Base-by-base conservation (phyloP, 305 asterid genomes). In the Fraxinus dipetala region DNA sequence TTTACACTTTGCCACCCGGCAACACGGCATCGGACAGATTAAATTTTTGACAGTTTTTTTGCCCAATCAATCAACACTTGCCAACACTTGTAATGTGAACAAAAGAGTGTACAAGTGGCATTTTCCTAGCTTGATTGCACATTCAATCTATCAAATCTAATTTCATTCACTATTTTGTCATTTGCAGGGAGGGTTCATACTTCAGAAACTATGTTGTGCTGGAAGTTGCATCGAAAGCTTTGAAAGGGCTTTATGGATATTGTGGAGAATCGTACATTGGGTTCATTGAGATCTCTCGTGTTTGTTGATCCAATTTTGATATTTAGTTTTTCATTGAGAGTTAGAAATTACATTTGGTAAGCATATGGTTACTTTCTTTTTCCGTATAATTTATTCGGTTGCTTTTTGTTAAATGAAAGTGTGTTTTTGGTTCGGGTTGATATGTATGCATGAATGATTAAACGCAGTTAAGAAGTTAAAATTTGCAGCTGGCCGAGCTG, bases 401-500 rank as follows among this genome's bases (percentile, higher is more conserved):
- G 22, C 22, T 51, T 16, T 1, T 8, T 28, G 14, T 65, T 65
- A 13, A 24, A 65, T 24, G 35, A 28, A 65, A 65, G n/a, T 7
- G 4, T 35, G 43, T 59, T 40, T 81, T 75, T 76, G 72, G 34
- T 40, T 63, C 1, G 31, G 79, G 70, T 70, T 73, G 35, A 24
- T 82, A 51, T 4, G 0, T 65, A 65, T 65, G 73, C 20, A 65
- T 26, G 73, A 65, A 24, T 65, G 72, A 10, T 24, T 26, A 28
- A 65, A 24, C 2, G 6, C 16, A 65, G 35, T 26, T 28, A 10
- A 3, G 31, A 51, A 65, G 35, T 56, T 18, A 69, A 31, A 26
- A 5, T 10, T 32, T 84, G 92, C 93, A 85, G 91, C 93, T 90
- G 91, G 93, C 93, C 91, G 90, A 90, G 91, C 90, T 90, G 93